Evolutionary conservation across 1,284 basidiomycete genomes (phyloP).

Genomic region (Rhodofomes roseus): DNA sequence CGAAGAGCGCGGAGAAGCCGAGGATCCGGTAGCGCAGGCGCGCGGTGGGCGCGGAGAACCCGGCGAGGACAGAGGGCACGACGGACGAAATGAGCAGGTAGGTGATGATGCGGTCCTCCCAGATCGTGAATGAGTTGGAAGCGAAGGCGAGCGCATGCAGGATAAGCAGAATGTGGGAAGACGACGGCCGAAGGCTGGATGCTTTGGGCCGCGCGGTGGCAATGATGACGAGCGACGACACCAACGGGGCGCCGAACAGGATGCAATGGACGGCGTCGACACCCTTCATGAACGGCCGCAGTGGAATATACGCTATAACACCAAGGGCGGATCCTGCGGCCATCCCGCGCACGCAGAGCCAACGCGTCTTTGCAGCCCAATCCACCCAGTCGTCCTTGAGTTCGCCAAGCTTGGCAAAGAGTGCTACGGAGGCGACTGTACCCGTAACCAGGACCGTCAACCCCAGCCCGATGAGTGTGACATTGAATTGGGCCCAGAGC

Average conservation of each 20-base stretch:
- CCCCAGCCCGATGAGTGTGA: constrained; percentile 71
- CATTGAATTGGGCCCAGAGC: constrained; percentile 95
- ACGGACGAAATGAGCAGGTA: constrained; percentile 72
- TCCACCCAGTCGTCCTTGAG: constrained; percentile 36
- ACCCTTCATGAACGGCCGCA: constrained; percentile 37
- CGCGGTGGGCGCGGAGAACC: constrained; percentile 62
- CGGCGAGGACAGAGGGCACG: constrained; percentile 52
- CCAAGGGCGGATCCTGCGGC: constrained; percentile 43
- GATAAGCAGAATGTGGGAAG: constrained; percentile 48
- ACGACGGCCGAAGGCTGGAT: constrained; percentile 27
- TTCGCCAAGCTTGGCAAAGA: constrained; percentile 43
- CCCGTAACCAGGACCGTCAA: constrained; percentile 48
- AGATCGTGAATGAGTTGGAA: constrained; percentile 94
- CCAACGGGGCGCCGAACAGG: constrained; percentile 41
- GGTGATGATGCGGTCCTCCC: constrained; percentile 85
- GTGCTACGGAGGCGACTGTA: constrained; percentile 41
- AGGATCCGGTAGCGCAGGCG: constrained; percentile 76
- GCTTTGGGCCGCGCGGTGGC: constrained; percentile 30
- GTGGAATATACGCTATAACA: constrained; percentile 29
- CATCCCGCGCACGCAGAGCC: constrained; percentile 30
- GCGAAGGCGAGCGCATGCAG: constrained; percentile 74
- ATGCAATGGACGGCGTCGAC: constrained; percentile 38
- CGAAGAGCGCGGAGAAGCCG: constrained; percentile 63
- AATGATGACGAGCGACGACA: constrained; percentile 39
- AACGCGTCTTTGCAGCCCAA: constrained; percentile 34